phyloP scores from a whole-genome alignment of 257 asterid genomes.

The Datura wrightii region DNA sequence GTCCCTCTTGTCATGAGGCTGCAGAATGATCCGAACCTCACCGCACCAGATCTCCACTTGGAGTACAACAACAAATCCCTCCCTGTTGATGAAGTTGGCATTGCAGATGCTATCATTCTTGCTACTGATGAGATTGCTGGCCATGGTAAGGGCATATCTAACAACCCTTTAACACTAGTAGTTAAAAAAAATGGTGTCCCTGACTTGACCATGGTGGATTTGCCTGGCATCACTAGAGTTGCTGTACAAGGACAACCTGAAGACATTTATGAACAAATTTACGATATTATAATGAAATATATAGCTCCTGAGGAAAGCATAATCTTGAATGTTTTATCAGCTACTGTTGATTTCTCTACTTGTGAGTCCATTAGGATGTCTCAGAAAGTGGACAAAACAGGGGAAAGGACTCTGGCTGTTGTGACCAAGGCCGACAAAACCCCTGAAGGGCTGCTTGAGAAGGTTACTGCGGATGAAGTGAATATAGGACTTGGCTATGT shows the following conservation, averaged over 20 bases:
- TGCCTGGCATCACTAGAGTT: constrained; percentile 24
- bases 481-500: background rate
- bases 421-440: constrained; percentile 27
- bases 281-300: background rate
- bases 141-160: constrained; percentile 17
- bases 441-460: background rate
- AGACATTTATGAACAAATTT: background rate
- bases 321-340: constrained; percentile 25
- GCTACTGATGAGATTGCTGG: constrained; percentile 30
- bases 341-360: constrained; percentile 25
- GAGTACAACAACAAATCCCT: constrained; percentile 33
- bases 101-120: background rate
- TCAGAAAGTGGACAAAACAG: constrained; percentile 22
- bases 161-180: background rate
- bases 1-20: constrained; percentile 54
- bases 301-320: background rate
- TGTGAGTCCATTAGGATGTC: constrained; percentile 26
- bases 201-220: constrained; percentile 22
- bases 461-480: background rate
- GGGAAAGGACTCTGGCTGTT: constrained; percentile 23
- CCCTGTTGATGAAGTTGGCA: background rate
- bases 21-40: constrained; percentile 33
- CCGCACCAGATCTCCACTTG: constrained; percentile 37
- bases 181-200: constrained; percentile 20
- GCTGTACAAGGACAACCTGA: constrained; percentile 28